Evolutionary conservation across 768 basidiomycete genomes (phyloP).

Genomic region (Kwoniella sp.): DNA sequence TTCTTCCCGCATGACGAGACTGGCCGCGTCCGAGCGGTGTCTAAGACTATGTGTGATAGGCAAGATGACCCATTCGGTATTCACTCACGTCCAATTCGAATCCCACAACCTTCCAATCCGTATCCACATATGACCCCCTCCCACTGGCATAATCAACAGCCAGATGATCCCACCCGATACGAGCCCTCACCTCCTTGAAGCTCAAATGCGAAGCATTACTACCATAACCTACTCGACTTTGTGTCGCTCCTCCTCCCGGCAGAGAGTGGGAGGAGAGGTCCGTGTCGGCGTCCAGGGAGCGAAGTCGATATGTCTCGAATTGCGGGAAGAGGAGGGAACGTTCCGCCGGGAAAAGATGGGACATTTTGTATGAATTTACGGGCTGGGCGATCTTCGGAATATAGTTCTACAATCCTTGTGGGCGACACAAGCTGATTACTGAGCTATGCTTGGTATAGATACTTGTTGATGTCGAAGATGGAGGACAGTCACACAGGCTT

Average conservation of each 20-base stretch:
- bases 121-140: conserved; percentile 45
- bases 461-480: too few species aligned
- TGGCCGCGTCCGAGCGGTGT: too few species aligned
- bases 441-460: too few species aligned
- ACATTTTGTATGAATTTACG: too few species aligned
- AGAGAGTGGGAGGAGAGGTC: conserved; percentile 31
- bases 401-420: too few species aligned
- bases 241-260: conserved; percentile 42
- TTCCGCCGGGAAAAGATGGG: conserved; percentile 38
- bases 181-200: conserved; percentile 44
- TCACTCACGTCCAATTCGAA: conserved; percentile 42
- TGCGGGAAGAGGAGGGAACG: conserved; percentile 43
- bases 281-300: conserved; percentile 34
- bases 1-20: too few species aligned
- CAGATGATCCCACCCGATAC: conserved; percentile 51
- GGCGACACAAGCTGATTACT: too few species aligned
- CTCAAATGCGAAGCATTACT: conserved; percentile 20
- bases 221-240: conserved; percentile 34
- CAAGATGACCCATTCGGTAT: too few species aligned
- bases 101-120: conserved; percentile 43
- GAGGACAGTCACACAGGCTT: too few species aligned
- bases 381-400: too few species aligned
- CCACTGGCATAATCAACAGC: conserved; percentile 15
- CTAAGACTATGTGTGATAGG: too few species aligned
- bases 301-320: conserved; percentile 53